These are phyloP conservation scores for Plasmodium yoelii DNA, from an alignment of 169 alveolate genomes.

Conservation along the genomic window DNA sequence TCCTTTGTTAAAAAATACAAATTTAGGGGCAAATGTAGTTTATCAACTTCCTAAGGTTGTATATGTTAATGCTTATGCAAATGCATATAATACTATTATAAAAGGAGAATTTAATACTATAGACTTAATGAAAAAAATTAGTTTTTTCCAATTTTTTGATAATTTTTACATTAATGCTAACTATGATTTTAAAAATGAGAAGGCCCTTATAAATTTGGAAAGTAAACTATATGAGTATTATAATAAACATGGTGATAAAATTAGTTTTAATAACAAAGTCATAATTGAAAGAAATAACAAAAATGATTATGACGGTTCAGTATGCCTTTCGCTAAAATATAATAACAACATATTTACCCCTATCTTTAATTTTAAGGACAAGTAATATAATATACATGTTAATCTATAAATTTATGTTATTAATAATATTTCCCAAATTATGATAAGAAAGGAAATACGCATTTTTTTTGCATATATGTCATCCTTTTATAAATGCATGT, in stretches of 20 bases:
- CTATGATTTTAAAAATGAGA: conserved; percentile 68
- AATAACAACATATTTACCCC: conserved; percentile 72
- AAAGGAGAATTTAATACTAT: conserved; percentile 71
- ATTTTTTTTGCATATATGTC: background rate
- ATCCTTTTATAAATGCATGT: background rate
- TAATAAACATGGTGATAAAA: conserved; percentile 51
- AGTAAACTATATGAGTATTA: conserved; percentile 71
- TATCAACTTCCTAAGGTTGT: conserved; percentile 59
- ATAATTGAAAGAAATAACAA: conserved; percentile 41
- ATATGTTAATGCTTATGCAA: conserved; percentile 71
- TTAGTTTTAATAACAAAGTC: conserved; percentile 59
- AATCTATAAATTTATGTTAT: background rate
- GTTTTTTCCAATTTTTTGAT: conserved; percentile 74
- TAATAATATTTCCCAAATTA: no score
- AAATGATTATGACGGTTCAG: conserved; percentile 69
- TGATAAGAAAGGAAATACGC: background rate
- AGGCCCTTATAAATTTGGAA: conserved; percentile 66
- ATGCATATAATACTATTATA: conserved; percentile 57
- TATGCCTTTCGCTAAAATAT: conserved; percentile 59
- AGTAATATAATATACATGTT: background rate
- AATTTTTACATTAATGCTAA: conserved; percentile 69
- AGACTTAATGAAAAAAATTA: conserved; percentile 52
- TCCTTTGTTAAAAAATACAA: conserved; percentile 64
- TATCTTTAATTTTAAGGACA: conserved; percentile 73
- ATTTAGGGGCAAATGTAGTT: conserved; percentile 61